phyloP scores from a whole-genome alignment of 2,329 filamentous ascomycete species.

The Epichloe bromicola region DNA sequence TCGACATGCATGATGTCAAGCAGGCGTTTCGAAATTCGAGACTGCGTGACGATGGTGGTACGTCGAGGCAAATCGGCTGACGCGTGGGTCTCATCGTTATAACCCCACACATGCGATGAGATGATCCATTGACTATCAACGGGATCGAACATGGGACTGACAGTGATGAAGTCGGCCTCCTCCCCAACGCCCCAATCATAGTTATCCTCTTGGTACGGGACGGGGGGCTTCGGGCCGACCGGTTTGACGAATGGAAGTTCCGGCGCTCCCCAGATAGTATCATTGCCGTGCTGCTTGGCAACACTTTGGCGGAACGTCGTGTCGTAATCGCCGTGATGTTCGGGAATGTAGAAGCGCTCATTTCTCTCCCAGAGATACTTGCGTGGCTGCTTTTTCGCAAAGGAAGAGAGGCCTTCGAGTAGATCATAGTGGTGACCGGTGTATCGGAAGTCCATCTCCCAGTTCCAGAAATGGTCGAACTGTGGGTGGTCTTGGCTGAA shows the following conservation, averaged over 20 bases:
- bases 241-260: slow-evolving; percentile 47
- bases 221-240: slow-evolving; percentile 52
- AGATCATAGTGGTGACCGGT: slow-evolving; percentile 75
- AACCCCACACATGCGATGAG: slow-evolving; percentile 54
- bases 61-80: slow-evolving; percentile 52
- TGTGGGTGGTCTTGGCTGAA: slow-evolving; percentile 65
- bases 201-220: slow-evolving; percentile 45
- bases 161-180: slow-evolving; percentile 59
- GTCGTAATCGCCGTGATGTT: slow-evolving; percentile 52
- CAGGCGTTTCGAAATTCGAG: slow-evolving; percentile 57
- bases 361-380: slow-evolving; percentile 63
- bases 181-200: slow-evolving; percentile 68
- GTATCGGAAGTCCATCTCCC: slow-evolving; percentile 72
- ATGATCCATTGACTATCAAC: slow-evolving; percentile 62
- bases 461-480: slow-evolving; percentile 76
- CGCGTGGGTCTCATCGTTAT: slow-evolving; percentile 35
- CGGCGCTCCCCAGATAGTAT: slow-evolving; percentile 54
- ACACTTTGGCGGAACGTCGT: slow-evolving; percentile 54
- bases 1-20: slow-evolving; percentile 69
- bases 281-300: slow-evolving; percentile 35
- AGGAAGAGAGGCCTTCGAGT: slow-evolving; percentile 49
- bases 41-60: slow-evolving; percentile 66
- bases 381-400: slow-evolving; percentile 54
- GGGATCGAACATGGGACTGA: slow-evolving; percentile 70
- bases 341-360: slow-evolving; percentile 60